phyloP scores from a whole-genome alignment of 1,284 basidiomycete species.

The Boletus sp. region DNA sequence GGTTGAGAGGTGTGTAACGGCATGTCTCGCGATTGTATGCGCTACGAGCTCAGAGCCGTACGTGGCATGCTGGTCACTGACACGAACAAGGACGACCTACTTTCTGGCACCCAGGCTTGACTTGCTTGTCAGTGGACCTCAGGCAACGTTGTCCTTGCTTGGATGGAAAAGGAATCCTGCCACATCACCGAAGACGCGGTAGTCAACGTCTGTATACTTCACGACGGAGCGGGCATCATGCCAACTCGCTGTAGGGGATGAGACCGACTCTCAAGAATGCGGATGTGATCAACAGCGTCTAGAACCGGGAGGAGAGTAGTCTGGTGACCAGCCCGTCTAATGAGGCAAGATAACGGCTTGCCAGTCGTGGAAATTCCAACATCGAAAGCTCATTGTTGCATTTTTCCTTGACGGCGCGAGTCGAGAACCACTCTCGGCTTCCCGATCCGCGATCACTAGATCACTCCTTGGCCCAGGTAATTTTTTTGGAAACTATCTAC shows the following conservation, averaged over 20 bases:
- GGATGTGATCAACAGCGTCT: conserved; percentile 53
- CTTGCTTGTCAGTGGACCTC: conserved; percentile 54
- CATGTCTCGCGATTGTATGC: conserved; percentile 95
- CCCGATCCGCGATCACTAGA: too few species aligned
- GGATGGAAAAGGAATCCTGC: conserved; percentile 65
- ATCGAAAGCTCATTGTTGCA: too few species aligned
- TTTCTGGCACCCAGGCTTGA: conserved; percentile 55
- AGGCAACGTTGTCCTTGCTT: conserved; percentile 48
- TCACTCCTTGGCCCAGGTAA: too few species aligned
- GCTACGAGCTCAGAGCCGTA: conserved; percentile 40
- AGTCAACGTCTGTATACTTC: conserved; percentile 98
- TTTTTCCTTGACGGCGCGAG: too few species aligned
- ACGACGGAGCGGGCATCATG: conserved; percentile 81
- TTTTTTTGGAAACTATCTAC: too few species aligned
- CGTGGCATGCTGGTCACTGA: conserved; percentile 1
- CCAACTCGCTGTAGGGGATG: conserved; percentile 82
- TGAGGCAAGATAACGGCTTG: background rate
- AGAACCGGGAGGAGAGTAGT: conserved; percentile 43
- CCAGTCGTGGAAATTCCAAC: background rate
- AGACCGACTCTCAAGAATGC: conserved; percentile 63
- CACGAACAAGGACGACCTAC: conserved; percentile 43
- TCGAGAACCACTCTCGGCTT: too few species aligned
- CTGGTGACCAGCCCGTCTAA: too few species aligned
- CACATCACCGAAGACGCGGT: conserved; percentile 93
- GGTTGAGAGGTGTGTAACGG: conserved; percentile 85